Evolutionary conservation across 2,329 filamentous ascomycete genomes (phyloP).

Genomic region (Chaetomium globosum): DNA sequence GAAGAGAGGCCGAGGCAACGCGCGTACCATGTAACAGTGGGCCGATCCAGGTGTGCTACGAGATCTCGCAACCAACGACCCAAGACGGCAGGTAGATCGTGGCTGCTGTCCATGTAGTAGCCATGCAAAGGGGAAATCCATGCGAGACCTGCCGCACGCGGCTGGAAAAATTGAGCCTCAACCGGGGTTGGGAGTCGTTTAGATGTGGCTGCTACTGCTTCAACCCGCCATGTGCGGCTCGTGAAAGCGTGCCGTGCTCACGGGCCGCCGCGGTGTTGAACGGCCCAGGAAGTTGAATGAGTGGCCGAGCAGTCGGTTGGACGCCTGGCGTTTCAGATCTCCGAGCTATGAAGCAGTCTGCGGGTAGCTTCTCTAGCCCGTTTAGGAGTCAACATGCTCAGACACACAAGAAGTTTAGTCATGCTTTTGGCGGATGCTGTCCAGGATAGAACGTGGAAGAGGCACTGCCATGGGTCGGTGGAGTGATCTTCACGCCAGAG

Average conservation of each 20-base stretch:
- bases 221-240: constrained; percentile 12
- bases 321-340: constrained; percentile 28
- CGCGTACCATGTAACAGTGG: neutral
- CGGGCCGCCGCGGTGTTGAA: neutral
- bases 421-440: constrained; percentile 15
- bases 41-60: constrained; percentile 12
- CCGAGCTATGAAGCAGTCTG: constrained; percentile 12
- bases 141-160: neutral
- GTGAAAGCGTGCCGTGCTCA: neutral
- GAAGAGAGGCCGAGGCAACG: neutral
- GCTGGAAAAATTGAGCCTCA: too few species aligned
- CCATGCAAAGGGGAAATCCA: constrained; percentile 12
- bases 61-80: constrained; percentile 7
- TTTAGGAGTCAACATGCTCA: constrained; percentile 1
- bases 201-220: constrained; percentile 27
- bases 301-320: neutral
- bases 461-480: neutral
- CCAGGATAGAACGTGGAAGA: neutral
- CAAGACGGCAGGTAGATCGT: neutral
- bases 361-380: neutral
- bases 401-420: constrained; percentile 7
- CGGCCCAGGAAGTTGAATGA: neutral
- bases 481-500: constrained; percentile 8
- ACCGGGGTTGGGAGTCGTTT: neutral
- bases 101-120: neutral